Percentiles rank a stretch among this genome's conserved stretches.
phyloP scores from a whole-genome alignment of 1,139 yeast species.

The Pichia sp. region DNA sequence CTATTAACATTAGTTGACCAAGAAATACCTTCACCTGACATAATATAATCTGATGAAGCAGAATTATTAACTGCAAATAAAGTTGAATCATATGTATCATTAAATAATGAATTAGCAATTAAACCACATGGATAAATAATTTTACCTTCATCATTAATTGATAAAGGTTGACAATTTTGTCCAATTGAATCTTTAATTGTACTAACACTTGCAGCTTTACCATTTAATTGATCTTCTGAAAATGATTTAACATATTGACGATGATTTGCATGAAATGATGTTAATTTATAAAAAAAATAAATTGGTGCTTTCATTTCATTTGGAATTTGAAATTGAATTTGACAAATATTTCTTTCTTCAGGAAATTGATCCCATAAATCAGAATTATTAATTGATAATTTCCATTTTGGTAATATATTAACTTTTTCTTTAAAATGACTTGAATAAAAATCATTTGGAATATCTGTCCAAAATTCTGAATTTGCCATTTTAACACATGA shows the following conservation, averaged over 20 bases:
- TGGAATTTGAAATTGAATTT: conserved; percentile 74
- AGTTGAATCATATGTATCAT: conserved; percentile 60
- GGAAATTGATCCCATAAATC: conserved; percentile 37
- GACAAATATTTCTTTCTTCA: conserved; percentile 61
- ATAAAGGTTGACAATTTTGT: conserved; percentile 84
- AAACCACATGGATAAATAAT: conserved; percentile 89
- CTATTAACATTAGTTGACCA: conserved; percentile 79
- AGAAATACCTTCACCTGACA: conserved; percentile 71
- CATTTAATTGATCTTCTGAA: conserved; percentile 84
- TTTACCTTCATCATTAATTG: conserved; percentile 43
- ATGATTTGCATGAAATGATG: conserved; percentile 86
- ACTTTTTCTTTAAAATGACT: conserved; percentile 43
- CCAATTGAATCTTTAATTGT: conserved; percentile 64
- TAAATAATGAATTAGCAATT: conserved; percentile 87
- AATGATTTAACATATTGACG: conserved; percentile 87
- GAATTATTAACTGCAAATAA: conserved; percentile 47
- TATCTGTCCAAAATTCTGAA: conserved; percentile 43
- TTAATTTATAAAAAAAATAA: conserved; percentile 70
- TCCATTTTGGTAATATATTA: conserved; percentile 57
- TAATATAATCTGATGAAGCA: conserved; percentile 40
- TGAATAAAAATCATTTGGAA: conserved; percentile 54
- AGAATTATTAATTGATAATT: conserved; percentile 42
- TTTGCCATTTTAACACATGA: conserved; percentile 63
- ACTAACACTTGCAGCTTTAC: conserved; percentile 52
- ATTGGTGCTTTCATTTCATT: conserved; percentile 68